Evolutionary conservation across 768 basidiomycete species (phyloP).

Genomic region (Leccinum arenicola): DNA sequence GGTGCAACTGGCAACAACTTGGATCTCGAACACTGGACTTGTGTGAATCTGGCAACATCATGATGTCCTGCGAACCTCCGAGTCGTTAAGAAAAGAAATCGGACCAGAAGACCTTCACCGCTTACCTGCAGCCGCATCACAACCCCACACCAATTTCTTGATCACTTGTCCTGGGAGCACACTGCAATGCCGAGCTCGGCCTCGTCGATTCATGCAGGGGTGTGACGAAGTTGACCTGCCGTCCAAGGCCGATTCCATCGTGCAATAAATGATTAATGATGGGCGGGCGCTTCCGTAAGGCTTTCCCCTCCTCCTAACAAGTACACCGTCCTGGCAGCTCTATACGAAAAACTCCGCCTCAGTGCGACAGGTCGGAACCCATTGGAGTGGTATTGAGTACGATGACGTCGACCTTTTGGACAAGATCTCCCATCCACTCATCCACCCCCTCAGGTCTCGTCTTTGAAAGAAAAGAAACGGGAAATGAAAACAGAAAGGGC

Average conservation of each 20-base stretch:
- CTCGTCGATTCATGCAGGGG: neutral
- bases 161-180: neutral
- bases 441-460: neutral
- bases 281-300: neutral
- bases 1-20: too few relatives aligned
- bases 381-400: neutral
- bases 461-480: neutral
- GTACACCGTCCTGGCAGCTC: neutral
- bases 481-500: neutral
- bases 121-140: neutral
- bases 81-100: neutral
- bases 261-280: neutral
- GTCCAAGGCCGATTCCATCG: neutral
- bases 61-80: neutral
- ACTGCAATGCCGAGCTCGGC: neutral
- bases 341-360: neutral
- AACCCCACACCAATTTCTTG: neutral
- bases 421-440: neutral
- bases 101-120: neutral
- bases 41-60: neutral
- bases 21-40: neutral
- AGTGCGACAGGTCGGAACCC: neutral
- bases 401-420: neutral
- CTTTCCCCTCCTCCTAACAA: neutral
- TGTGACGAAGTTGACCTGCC: neutral